Conservation (phyloP, 2,329 filamentous ascomycete genomes). For the Cryphonectria carpinicola region DNA sequence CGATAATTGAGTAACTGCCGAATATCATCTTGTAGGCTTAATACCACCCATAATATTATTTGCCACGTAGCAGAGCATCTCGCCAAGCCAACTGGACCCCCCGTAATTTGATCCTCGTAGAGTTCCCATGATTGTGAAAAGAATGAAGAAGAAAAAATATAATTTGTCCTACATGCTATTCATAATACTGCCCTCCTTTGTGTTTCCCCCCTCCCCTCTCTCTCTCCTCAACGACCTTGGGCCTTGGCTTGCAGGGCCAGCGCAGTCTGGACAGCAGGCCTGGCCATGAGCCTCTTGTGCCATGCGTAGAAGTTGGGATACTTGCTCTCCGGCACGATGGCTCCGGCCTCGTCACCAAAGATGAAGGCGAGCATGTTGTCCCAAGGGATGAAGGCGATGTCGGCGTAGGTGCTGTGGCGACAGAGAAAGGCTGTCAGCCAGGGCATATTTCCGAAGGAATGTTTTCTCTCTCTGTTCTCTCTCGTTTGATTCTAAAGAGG, state of each 20-base stretch:
- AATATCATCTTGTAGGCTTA: too few species aligned
- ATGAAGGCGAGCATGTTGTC: conserved; percentile 27
- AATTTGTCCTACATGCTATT: not conserved
- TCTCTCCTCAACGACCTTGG: not conserved
- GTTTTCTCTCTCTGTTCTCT: too few species aligned
- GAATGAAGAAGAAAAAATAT: too few species aligned
- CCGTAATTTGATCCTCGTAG: too few species aligned
- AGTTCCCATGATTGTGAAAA: too few species aligned
- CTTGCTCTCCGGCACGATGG: conserved; percentile 37
- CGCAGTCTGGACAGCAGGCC: conserved; percentile 35
- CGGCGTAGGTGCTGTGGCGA: conserved; percentile 32
- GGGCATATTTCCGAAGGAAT: too few species aligned
- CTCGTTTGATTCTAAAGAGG: not conserved
- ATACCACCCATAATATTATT: too few species aligned
- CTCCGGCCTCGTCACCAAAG: conserved; percentile 32
- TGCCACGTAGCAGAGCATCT: too few species aligned
- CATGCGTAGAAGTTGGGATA: conserved; percentile 42
- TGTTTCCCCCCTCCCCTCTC: too few species aligned
- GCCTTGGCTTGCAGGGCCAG: conserved; percentile 13
- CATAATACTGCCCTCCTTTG: not conserved
- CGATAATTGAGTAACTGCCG: too few species aligned
- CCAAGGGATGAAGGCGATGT: conserved; percentile 32
- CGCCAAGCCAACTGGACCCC: too few species aligned
- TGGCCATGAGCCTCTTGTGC: conserved; percentile 39
- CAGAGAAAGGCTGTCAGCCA: not conserved